Conservation (phyloP, 345 rosid genomes). For the Sonneratia caseolaris region DNA sequence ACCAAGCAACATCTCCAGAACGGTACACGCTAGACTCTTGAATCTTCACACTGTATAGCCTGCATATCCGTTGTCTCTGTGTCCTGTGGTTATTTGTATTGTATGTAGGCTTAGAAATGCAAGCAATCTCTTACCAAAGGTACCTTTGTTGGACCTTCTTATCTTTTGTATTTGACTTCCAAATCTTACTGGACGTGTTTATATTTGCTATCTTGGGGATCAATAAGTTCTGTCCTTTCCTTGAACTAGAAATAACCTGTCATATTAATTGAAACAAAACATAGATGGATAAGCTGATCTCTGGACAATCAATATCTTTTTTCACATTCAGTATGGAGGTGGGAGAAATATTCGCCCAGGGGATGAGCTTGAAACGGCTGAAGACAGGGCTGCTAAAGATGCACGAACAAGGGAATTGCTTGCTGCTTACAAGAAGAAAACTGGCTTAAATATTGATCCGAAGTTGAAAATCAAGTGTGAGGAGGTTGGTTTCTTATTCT, state of each 20-base stretch:
- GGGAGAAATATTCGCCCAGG: conserved; percentile 74
- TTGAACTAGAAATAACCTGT: background rate
- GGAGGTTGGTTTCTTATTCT: conserved; percentile 32
- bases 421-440: conserved; percentile 56
- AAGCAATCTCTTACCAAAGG: background rate
- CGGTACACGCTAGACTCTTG: conserved; percentile 25
- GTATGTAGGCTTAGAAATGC: background rate
- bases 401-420: conserved; percentile 47
- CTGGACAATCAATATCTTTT: conserved; percentile 5
- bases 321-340: conserved; percentile 59
- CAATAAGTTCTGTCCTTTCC: background rate
- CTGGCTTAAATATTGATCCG: conserved; percentile 62
- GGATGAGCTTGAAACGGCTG: conserved; percentile 65
- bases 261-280: background rate
- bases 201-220: background rate
- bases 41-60: background rate
- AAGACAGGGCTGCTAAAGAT: conserved; percentile 65
- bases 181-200: background rate
- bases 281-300: conserved; percentile 2
- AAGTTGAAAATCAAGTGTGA: conserved; percentile 70
- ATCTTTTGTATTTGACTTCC: background rate
- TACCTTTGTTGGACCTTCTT: background rate
- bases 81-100: background rate
- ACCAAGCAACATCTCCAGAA: conserved; percentile 73
- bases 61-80: conserved; percentile 2